phyloP scores from a whole-genome alignment of 2,329 filamentous ascomycete genomes.

The Sporothrix globosa region DNA sequence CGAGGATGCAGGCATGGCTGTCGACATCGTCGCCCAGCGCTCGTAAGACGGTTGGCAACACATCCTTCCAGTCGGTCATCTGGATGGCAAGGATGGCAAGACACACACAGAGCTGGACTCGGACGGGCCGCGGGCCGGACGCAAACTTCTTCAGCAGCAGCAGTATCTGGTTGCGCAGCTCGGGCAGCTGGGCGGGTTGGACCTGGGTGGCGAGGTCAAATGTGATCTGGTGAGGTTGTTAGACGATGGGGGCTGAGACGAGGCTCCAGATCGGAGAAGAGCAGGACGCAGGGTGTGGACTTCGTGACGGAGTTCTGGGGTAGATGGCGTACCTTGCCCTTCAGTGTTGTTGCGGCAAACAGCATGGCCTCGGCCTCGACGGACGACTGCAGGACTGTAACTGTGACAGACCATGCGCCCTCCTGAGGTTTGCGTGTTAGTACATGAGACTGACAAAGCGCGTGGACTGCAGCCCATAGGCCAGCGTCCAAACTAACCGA shows the following conservation, averaged over 20 bases:
- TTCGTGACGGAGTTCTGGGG: not conserved
- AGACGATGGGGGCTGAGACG: not conserved
- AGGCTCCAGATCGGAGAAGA: not conserved
- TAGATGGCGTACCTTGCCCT: conserved; percentile 77
- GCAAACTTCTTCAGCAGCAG: conserved; percentile 79
- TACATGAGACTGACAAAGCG: not conserved
- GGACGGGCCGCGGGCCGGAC: conserved; percentile 77
- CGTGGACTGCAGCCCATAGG: not conserved
- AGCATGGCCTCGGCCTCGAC: conserved; percentile 83
- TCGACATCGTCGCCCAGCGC: conserved; percentile 75
- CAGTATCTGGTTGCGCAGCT: conserved; percentile 82
- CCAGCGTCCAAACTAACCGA: conserved; percentile 67
- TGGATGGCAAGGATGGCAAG: conserved; percentile 93
- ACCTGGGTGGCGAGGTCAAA: conserved; percentile 90
- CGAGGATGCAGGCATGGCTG: conserved; percentile 84
- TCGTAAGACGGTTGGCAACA: conserved; percentile 77
- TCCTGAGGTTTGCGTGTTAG: conserved; percentile 55
- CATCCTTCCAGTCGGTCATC: conserved; percentile 94
- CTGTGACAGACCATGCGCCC: conserved; percentile 87
- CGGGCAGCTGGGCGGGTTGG: conserved; percentile 70
- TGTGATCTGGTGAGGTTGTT: conserved; percentile 68
- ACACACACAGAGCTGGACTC: conserved; percentile 93
- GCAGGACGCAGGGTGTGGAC: conserved; percentile 6
- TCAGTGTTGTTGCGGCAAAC: conserved; percentile 94
- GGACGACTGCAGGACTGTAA: conserved; percentile 81